phyloP scores from a whole-genome alignment of 352 stramenopile species.

The Pythium insidiosum region DNA sequence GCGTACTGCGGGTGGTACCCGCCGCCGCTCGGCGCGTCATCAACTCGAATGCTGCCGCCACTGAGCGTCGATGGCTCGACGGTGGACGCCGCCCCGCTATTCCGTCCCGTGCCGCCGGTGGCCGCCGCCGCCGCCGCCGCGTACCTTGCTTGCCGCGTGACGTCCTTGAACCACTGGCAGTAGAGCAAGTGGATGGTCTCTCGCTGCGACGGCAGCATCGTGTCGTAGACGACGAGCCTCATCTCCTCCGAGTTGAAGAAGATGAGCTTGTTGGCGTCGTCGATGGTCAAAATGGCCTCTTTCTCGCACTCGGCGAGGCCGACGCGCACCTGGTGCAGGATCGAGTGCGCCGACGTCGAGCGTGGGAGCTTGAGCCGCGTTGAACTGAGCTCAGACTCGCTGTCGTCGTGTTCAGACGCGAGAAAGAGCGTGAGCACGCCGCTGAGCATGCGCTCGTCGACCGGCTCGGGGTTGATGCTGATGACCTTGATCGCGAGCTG shows the following conservation, averaged over 20 bases:
- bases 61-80: not conserved
- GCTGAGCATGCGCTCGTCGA: conserved; percentile 47
- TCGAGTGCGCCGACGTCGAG: conserved; percentile 28
- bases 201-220: conserved; percentile 54
- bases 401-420: conserved; percentile 24
- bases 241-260: conserved; percentile 68
- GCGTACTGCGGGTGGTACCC: conserved; percentile 43
- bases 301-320: conserved; percentile 18
- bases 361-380: conserved; percentile 28
- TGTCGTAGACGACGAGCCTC: conserved; percentile 54
- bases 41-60: not conserved
- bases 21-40: not conserved
- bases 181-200: conserved; percentile 58
- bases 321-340: conserved; percentile 38
- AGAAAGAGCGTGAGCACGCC: conserved; percentile 44
- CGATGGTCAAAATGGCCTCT: conserved; percentile 34
- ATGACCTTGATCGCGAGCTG: conserved; percentile 62
- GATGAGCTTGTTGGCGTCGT: conserved; percentile 43
- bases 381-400: conserved; percentile 16
- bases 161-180: conserved; percentile 39
- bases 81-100: not conserved
- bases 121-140: no score
- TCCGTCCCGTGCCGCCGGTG: no score
- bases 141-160: no score
- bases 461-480: conserved; percentile 56